Evolutionary conservation across 2,329 filamentous ascomycete genomes (phyloP), one percentile per base, ranked within the genome.

Genomic region (Exophiala spinifera): DNA sequence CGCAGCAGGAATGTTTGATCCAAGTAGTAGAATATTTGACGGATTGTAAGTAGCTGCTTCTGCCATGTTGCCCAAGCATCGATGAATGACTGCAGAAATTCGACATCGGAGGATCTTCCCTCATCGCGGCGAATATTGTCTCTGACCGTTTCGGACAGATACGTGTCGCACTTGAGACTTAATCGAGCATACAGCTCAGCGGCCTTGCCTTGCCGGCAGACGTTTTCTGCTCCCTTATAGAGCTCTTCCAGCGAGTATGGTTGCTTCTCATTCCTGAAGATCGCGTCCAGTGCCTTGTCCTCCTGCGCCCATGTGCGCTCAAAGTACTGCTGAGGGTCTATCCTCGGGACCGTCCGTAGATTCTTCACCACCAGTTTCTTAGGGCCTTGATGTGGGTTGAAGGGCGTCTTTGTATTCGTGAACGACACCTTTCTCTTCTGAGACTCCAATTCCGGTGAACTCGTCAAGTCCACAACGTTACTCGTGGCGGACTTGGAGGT

Each of bases 301-400:
- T 97, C 77, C 67, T 95, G 87, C 37, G 75, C 72, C 83, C 87
- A 89, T 3, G 85, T 86, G 64, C 85, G 84, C 37, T 85, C 78
- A 64, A 95, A 89, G 74, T 96, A 97, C 60, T 83, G 79, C 59
- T 88, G 84, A 17, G 88, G 81, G 63, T 90, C 83, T 51, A 81
- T 77, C 54, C 80, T 79, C n/a, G 80, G 74, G 15, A 79, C 79
- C 1, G 81, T 79, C 55, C 87, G 84, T 60, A 96, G 80, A 69
- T 96, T 97, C 80, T 96, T 96, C 65, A 99, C 89, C n/a, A 92
- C 82, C 43, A 99, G 81, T 72, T 87, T 91, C 77, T 87, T 91
- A 17, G 89, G 85, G 28, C 90, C 91, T 10, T 80, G 78, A 65
- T 89, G 84, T 11, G 89, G 85, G 63, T 87, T 88, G 67, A 91